Conservation (phyloP, 768 basidiomycete genomes). For the Boletellus sp. region DNA sequence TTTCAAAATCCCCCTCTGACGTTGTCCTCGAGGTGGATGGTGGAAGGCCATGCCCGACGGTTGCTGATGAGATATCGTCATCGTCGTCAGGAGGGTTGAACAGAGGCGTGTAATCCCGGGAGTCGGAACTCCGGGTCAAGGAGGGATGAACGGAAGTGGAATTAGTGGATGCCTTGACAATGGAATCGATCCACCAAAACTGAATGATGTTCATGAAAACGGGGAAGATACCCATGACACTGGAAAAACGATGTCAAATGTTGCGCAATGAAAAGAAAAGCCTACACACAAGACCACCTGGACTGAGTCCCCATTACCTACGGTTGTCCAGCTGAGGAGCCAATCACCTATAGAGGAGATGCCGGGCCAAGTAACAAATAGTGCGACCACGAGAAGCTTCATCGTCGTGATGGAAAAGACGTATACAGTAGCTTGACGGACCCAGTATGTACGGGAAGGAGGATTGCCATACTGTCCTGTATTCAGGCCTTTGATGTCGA, state of each 20-base stretch:
- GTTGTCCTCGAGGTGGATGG: conserved; percentile 36
- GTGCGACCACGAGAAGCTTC: conserved; percentile 83
- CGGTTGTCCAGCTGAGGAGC: conserved; percentile 74
- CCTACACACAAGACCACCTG: conserved; percentile 77
- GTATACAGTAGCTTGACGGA: conserved; percentile 77
- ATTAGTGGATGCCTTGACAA: conserved; percentile 68
- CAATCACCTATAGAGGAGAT: conserved; percentile 80
- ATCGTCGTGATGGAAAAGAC: conserved; percentile 76
- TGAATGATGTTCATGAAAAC: conserved; percentile 86
- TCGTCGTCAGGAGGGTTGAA: conserved; percentile 58
- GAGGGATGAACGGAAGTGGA: conserved; percentile 40
- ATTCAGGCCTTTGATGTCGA: conserved; percentile 71
- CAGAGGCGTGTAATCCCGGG: conserved; percentile 57
- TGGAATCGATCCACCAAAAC: conserved; percentile 94
- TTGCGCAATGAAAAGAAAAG: neutral
- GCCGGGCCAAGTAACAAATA: conserved; percentile 68
- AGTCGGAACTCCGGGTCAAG: conserved; percentile 36
- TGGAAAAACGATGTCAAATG: conserved; percentile 28
- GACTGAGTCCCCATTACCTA: conserved; percentile 56
- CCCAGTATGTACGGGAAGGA: conserved; percentile 70
- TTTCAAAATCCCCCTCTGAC: conserved; percentile 23
- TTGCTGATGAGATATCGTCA: conserved; percentile 33
- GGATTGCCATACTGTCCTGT: conserved; percentile 89
- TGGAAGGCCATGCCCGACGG: conserved; percentile 46
- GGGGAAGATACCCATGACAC: conserved; percentile 90